phyloP scores from a whole-genome alignment of 2,329 filamentous ascomycete species.

The Apiospora aurea region DNA sequence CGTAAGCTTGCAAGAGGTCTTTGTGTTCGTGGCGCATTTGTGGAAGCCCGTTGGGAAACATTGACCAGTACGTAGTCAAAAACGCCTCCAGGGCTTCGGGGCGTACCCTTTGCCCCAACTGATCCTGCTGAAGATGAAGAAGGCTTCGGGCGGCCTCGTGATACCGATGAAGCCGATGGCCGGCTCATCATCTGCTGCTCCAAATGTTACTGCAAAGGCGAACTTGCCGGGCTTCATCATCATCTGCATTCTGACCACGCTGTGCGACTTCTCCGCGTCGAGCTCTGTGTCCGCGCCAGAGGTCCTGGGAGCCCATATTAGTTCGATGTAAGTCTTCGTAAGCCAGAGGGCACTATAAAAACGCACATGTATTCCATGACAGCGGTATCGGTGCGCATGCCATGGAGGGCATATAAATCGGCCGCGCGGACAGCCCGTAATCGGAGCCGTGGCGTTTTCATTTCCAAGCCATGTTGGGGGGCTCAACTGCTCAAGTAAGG shows the following conservation, averaged over 20 bases:
- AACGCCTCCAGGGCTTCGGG: conserved; percentile 19
- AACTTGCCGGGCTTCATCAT: background rate
- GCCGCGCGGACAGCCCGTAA: conserved; percentile 46
- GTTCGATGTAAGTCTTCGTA: background rate
- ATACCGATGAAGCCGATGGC: conserved; percentile 22
- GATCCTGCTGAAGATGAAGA: background rate
- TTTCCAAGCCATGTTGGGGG: background rate
- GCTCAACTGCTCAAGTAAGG: background rate
- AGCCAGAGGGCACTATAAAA: too few species aligned
- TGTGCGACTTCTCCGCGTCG: conserved; percentile 5
- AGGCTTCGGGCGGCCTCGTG: background rate
- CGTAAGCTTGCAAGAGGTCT: background rate
- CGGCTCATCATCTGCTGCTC: too few species aligned
- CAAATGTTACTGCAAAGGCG: background rate
- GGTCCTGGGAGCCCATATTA: background rate
- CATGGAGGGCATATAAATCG: conserved; percentile 48
- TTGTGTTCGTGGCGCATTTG: background rate
- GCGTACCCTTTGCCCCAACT: conserved; percentile 22
- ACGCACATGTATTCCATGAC: conserved; percentile 23
- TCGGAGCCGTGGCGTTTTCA: conserved; percentile 29
- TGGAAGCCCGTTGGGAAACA: background rate
- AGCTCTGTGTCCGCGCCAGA: conserved; percentile 9
- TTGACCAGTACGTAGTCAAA: conserved; percentile 12
- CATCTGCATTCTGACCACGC: background rate
- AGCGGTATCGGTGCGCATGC: background rate